Evolutionary conservation across 169 alveolate species (phyloP).

Genomic region (Cryptosporidium canis): DNA sequence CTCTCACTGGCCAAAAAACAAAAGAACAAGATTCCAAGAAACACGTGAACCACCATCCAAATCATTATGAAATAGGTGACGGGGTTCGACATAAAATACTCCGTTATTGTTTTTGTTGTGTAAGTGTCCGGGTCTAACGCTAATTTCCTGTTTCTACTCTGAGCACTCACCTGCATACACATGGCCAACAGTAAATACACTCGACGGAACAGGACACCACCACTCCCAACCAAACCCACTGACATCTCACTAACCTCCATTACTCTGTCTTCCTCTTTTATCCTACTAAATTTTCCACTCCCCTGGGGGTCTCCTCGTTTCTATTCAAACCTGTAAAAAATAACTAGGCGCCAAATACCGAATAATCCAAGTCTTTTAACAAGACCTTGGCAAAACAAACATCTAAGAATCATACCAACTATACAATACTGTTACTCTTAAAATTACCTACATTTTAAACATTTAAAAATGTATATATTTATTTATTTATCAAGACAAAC

Average conservation of each 20-base stretch:
- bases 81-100: constrained; percentile 41
- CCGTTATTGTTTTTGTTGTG: constrained; percentile 23
- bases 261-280: not conserved
- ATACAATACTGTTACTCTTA: no score
- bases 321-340: not conserved
- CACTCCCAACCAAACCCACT: not conserved
- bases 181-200: not conserved
- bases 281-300: not conserved
- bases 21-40: constrained; percentile 49
- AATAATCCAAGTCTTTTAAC: no score
- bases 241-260: not conserved
- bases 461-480: no score
- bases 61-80: constrained; percentile 33
- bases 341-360: not conserved
- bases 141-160: not conserved
- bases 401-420: no score
- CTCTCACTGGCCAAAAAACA: constrained; percentile 63
- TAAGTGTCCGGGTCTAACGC: not conserved
- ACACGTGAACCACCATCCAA: constrained; percentile 54
- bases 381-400: no score
- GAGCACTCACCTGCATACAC: not conserved
- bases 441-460: no score
- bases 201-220: not conserved
- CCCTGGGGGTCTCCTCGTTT: not conserved
- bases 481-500: not conserved